A percentile compares a stretch with the other conserved stretches of the same genome.
These are phyloP conservation scores for Rhizophagus clarus DNA, from an alignment of 192 early-diverging fungal genomes.

Conservation along the genomic window DNA sequence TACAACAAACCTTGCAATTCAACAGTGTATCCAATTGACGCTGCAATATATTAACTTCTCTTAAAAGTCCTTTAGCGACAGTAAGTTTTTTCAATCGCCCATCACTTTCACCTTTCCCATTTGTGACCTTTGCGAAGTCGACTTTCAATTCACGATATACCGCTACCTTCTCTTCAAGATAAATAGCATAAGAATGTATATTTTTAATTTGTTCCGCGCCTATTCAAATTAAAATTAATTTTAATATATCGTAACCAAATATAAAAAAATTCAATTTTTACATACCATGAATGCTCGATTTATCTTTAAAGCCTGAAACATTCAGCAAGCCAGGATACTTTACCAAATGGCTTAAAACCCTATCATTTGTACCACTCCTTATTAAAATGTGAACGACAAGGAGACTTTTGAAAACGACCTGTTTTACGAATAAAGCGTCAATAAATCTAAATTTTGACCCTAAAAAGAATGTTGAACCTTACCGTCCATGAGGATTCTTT, in stretches of 20 bases:
- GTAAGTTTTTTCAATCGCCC: slow-evolving; percentile 59
- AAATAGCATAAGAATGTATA: slow-evolving; percentile 66
- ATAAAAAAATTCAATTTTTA: slow-evolving; percentile 18
- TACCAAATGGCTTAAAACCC: slow-evolving; percentile 58
- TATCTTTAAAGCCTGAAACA: slow-evolving; percentile 56
- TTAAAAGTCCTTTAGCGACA: slow-evolving; percentile 61
- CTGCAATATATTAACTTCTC: slow-evolving; percentile 65
- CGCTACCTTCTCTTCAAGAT: slow-evolving; percentile 70
- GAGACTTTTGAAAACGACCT: slow-evolving; percentile 65
- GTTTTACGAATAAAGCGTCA: background rate
- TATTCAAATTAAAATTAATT: slow-evolving; percentile 2
- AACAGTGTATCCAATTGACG: slow-evolving; percentile 66
- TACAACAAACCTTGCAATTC: slow-evolving; percentile 65
- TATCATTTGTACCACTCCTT: slow-evolving; percentile 66
- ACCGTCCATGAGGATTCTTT: slow-evolving; percentile 68
- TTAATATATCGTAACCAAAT: slow-evolving; percentile 34
- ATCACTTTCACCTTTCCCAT: slow-evolving; percentile 31
- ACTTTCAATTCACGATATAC: slow-evolving; percentile 62
- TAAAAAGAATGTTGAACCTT: slow-evolving; percentile 25
- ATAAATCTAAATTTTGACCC: background rate
- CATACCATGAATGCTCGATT: slow-evolving; percentile 27
- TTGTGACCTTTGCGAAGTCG: slow-evolving; percentile 60
- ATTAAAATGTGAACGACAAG: slow-evolving; percentile 74
- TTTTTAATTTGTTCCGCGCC: slow-evolving; percentile 58
- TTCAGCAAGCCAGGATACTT: slow-evolving; percentile 52